Evolutionary conservation across 129 eudicot genomes (phyloP), one percentile per base, ranked within the genome.

Genomic region (Flaveria brownii): DNA sequence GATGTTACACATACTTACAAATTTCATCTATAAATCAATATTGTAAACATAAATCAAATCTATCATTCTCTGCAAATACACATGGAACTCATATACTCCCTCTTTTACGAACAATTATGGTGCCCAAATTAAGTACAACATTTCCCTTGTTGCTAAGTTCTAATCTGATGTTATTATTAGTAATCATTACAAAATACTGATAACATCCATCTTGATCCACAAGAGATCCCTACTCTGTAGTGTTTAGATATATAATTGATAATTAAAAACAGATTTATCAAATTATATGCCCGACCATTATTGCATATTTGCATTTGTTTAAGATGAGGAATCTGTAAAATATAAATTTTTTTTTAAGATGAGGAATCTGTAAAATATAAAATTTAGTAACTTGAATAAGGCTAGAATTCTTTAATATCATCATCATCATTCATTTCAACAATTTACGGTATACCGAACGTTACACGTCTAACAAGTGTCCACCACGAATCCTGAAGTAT

Each of bases 11-110:
- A 39, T 33, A 52, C 23, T n/a, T 23, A 56, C 13, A 17, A 0
- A 12, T 76, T 33, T 66, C 39, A 64, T 42, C 41, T 33, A 50
- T 65, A 64, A 33, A 76, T 75, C 78, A 74, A 18, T 30, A 30
- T 49, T 33, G 66, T 51, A 23, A 76, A 49, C 62, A 47, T 47
- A 2, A 23, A 75, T 30, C 23, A 28, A n/a, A 64, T 50, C 23
- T 22, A 76, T 65, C 54, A 30, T 15, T 9, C 43, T n/a, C 71
- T 26, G 23, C 54, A 65, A 64, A 9, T 15, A 36, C 28, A 50
- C 33, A 52, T 33, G 39, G 30, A 65, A 65, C 41, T 41, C 65
- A 4, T 76, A 76, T 36, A 65, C 75, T 25, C 75, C 62, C 62
- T 49, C 4, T 50, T 33, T 28, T 33, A 54, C 57, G 51, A 17